Evolutionary conservation across 2,329 filamentous ascomycete species (phyloP), one percentile per base, ranked within the genome.

Genomic region (Cryphonectria radicalis): DNA sequence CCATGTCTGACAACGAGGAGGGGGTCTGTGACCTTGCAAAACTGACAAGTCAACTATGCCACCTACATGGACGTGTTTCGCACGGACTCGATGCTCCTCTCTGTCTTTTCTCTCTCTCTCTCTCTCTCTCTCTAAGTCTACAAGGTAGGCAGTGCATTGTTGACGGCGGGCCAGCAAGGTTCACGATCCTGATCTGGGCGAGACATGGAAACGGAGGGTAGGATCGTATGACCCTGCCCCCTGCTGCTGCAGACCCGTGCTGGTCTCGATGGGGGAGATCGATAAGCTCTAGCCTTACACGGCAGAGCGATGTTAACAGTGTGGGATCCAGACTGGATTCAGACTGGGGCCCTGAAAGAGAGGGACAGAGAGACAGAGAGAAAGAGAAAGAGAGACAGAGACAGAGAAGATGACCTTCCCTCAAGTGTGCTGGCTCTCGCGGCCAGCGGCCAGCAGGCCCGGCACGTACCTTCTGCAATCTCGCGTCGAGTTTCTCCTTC

Each of bases 121-220:
- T 46, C 43, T 46, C 43, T 46, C 43, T 46, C 17, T 46, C 4
- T 46, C 60, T 22, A 28, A 14, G 17, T 19, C 62, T 19, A 28
- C 62, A 64, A 7, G 25, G 62, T 22, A 42, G 40, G 11, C 46
- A 50, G 22, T 40, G 22, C 19, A 22, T 40, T 63, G 35, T 42
- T n/a, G 35, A 63, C 6, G 46, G 60, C 35, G 5, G 35, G 19
- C n/a, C 32, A 22, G 40, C 62, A 46, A 64, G 62, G 37, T 46
- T 64, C 13, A n/a, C 14, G 62, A 64, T 64, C 62, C 62, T 64
- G 62, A 28, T 32, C 37, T 64, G 37, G 40, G 19, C n/a, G 11
- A 25, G 13, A 14, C 13, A 14, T 19, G 13, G 25, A 5, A 13
- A n/a, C 1, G 62, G 5, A n/a, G 62, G 37, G 37, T 42, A 1